Evolutionary conservation across 441 rosid species (phyloP), one percentile per base, ranked within the genome.

Genomic region (Cnidoscolus chayamansa): DNA sequence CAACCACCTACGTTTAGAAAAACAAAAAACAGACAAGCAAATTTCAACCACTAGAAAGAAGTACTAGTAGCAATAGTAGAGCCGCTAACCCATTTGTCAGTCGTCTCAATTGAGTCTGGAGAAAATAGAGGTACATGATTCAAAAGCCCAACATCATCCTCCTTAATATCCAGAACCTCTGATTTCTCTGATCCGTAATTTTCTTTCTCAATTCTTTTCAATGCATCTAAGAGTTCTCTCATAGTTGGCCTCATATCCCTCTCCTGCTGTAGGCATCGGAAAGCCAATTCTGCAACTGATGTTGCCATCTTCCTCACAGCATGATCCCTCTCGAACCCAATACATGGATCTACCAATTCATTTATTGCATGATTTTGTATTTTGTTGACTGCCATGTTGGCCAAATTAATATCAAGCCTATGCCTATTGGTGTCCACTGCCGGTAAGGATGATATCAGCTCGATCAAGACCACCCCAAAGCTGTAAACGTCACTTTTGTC

Each of bases 401-500:
- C 76, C 79, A 89, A 72, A 65, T 85, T 89, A 47, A 88, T 85
- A 15, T 88, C 89, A 0, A 79, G 81, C 31, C 77, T 72, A 19
- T 79, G 78, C 77, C 93, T 83, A 19, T 35, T 80, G 43, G 83
- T 83, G 80, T 89, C 91, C 32, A 89, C 91, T 0, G 93, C 88
- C 47, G 67, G 57, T 19, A 82, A 68, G 2, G 87, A 78, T 31
- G 91, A 85, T 59, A 88, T 61, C 16, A 88, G 81, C 82, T 88
- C 90, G 9, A 84, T 65, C 67, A 88, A 60, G 43, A 88, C 90
- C 1, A 88, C 93, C 0, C 93, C 93, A 6, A 84, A 88, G 67
- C 93, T 88, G 51, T 86, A 88, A n/a, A 88, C 93, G 62, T 88
- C 93, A 7, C 93, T 88, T 77, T 88, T 88, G 70, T 81, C 84